phyloP scores from a whole-genome alignment of 495 filamentous ascomycete species.

The Thozetella sp. region DNA sequence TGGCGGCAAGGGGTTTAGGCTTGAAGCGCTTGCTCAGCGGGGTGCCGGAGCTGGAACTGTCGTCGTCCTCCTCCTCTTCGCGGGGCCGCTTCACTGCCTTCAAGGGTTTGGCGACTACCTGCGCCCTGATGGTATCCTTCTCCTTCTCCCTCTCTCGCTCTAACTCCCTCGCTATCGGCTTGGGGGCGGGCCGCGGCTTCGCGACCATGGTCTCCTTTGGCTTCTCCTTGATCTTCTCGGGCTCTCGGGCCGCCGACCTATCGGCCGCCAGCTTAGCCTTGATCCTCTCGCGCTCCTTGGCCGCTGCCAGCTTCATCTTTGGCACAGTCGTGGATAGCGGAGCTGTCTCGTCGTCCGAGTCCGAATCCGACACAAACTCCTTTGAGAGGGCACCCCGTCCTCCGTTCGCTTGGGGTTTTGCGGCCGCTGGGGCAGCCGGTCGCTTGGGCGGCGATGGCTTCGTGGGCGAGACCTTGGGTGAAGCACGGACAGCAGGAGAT shows the following conservation, averaged over 20 bases:
- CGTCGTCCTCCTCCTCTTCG: slow-evolving; percentile 45
- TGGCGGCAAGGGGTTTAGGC: slow-evolving; percentile 24
- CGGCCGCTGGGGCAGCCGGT: slow-evolving; percentile 5
- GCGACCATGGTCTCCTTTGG: slow-evolving; percentile 10
- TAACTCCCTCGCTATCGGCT: slow-evolving; percentile 4
- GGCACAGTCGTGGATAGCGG: slow-evolving; percentile 34
- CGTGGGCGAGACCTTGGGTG: slow-evolving; percentile 31
- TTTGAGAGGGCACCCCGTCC: slow-evolving; percentile 47
- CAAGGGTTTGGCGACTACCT: slow-evolving; percentile 27
- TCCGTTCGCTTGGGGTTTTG: slow-evolving; percentile 8
- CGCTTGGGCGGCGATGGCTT: slow-evolving; percentile 24
- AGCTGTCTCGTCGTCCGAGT: slow-evolving; percentile 63
- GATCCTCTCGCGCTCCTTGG: slow-evolving; percentile 22
- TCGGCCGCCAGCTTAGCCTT: slow-evolving; percentile 25
- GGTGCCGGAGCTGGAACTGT: slow-evolving; percentile 51
- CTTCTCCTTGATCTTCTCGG: slow-evolving; percentile 8
- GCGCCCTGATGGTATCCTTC: slow-evolving; percentile 31
- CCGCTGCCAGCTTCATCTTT: slow-evolving; percentile 32
- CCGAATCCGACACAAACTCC: slow-evolving; percentile 76
- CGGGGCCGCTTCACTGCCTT: slow-evolving; percentile 34
- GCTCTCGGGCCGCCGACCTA: slow-evolving; percentile 15
- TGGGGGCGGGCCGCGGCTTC: slow-evolving; percentile 11
- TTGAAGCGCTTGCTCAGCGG: slow-evolving; percentile 53
- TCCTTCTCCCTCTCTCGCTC: slow-evolving; percentile 19
- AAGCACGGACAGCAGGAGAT: slow-evolving; percentile 28